Evolutionary conservation across 2,329 filamentous ascomycete genomes (phyloP), one percentile per base, ranked within the genome.

Genomic region (Cladophialophora yegresii): DNA sequence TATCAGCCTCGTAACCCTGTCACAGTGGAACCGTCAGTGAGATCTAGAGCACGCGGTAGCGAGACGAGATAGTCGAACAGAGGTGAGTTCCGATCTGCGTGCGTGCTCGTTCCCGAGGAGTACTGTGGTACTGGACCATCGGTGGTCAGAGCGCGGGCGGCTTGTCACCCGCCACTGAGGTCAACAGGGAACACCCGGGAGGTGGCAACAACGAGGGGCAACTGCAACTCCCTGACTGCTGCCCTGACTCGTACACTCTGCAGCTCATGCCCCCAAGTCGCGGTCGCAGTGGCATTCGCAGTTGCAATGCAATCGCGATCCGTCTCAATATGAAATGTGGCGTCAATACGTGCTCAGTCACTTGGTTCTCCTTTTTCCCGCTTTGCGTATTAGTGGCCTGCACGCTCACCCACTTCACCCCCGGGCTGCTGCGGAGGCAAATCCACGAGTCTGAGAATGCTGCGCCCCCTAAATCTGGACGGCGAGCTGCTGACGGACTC

Each of bases 1-100:
- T 90, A 63, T 90, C 87, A 22, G 84, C 83, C 51, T 85, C 80
- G 73, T 90, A 96, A 54, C 90, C 91, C 89, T 93, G 73, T 54
- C 51, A 58, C 2, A 60, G 28, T 58, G 23, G 33, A 58, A 26
- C 3, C 20, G 59, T 67, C 66, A 67, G 63, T 54, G 16, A 6
- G 33, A 22, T 32, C 45, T 54, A 61, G 33, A 54, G 45, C 12
- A 54, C 26, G 49, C 30, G 28, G 13, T 36, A 16, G 22, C 43
- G 12, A 40, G n/a, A 5, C 32, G 22, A 28, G 50, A 50, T 23
- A 28, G 26, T 64, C 20, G 49, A 30, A 20, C 33, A 32, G 36
- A 43, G 23, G 51, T 6, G 20, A 9, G 28, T 54, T 54, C 45
- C 36, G 33, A 40, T 45, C 30, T 43, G 22, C 40, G 55, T 3